A percentile compares a stretch with the other conserved stretches of the same genome.
phyloP scores from a whole-genome alignment of 208 protist genomes.

The Sergeia podlipaevii region DNA sequence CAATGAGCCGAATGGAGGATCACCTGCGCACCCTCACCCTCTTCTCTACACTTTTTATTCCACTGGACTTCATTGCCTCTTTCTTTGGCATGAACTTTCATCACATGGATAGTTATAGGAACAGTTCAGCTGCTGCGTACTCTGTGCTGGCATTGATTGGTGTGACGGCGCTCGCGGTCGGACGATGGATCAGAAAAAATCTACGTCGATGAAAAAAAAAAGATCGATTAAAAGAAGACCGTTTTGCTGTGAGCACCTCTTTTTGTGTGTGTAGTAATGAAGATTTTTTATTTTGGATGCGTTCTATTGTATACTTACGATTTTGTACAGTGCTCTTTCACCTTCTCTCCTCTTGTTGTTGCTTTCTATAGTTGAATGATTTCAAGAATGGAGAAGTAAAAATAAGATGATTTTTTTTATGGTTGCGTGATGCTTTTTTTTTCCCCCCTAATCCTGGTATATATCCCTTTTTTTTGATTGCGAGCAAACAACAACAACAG shows the following conservation, averaged over 20 bases:
- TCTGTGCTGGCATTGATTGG: constrained; percentile 13
- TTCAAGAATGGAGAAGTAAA: no score
- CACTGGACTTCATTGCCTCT: constrained; percentile 49
- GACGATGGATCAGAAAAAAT: constrained; percentile 18
- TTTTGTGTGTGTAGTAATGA: background rate
- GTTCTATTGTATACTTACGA: no score
- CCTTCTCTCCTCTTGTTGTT: background rate
- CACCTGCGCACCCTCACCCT: constrained; percentile 56
- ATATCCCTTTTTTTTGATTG: no score
- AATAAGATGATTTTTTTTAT: no score
- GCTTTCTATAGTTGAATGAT: no score
- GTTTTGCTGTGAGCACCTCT: background rate
- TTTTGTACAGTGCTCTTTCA: background rate
- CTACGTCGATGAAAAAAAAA: constrained; percentile 6
- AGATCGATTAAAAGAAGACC: background rate
- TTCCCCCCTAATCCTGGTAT: no score
- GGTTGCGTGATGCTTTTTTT: no score
- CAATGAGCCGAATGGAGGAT: constrained; percentile 47
- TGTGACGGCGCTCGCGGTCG: constrained; percentile 14
- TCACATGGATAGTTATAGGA: constrained; percentile 5
- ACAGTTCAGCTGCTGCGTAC: constrained; percentile 4
- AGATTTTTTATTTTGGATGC: constrained; percentile 10
- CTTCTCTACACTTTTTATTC: constrained; percentile 63
- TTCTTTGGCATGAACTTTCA: constrained; percentile 42
- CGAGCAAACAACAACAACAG: no score